Conservation (phyloP, 345 rosid species). For the Populus davidiana region DNA sequence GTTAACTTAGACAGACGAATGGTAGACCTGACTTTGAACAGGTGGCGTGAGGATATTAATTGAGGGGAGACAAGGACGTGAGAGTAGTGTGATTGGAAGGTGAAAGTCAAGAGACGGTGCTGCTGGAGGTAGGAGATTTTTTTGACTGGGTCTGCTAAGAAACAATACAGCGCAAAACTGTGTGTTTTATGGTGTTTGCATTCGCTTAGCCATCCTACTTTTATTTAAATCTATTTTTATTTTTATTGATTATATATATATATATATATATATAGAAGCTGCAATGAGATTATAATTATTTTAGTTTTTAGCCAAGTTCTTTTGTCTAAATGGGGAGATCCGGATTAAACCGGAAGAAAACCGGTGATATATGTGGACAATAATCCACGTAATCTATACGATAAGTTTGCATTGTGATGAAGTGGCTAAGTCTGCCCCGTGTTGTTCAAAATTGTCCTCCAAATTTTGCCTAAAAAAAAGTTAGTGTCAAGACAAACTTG, state of each 20-base stretch:
- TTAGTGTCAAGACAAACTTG: no score
- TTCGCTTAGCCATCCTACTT: no score
- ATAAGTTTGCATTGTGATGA: background rate
- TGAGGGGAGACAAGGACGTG: background rate
- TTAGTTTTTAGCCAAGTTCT: background rate
- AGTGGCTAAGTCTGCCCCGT: background rate
- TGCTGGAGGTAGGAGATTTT: constrained; percentile 5
- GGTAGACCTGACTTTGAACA: background rate
- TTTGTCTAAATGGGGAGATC: background rate
- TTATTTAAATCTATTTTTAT: no score
- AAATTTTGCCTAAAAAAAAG: background rate
- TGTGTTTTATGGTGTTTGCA: background rate
- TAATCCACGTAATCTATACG: background rate
- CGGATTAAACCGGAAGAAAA: background rate
- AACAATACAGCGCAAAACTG: background rate
- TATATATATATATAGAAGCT: no score
- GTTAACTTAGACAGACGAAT: background rate
- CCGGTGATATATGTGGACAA: background rate
- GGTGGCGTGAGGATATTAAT: background rate
- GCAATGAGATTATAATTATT: background rate
- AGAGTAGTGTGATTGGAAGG: background rate
- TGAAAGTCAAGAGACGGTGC: background rate
- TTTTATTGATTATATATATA: no score
- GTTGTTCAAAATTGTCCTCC: background rate
- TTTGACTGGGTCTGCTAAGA: background rate